Conservation (phyloP, 2,329 filamentous ascomycete genomes). For the Diaporthe vaccinii region DNA sequence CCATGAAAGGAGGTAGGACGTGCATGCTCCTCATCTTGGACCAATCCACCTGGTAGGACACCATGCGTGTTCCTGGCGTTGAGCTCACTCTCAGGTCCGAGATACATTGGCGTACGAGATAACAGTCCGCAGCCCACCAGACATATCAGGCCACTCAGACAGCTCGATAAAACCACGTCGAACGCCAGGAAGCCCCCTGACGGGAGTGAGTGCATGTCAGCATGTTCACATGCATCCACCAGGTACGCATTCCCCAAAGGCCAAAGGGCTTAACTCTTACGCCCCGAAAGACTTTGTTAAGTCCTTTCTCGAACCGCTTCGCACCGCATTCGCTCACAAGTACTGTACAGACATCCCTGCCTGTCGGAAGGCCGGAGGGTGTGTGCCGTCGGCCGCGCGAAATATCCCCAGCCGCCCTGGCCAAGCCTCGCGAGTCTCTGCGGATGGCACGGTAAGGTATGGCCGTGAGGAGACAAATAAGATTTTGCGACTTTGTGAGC, state of each 20-base stretch:
- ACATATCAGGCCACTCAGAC: not conserved
- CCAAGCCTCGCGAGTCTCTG: not conserved
- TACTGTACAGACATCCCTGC: constrained; percentile 6
- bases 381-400: constrained; percentile 5
- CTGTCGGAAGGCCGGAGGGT: not conserved
- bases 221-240: not conserved
- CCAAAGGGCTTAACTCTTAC: not conserved
- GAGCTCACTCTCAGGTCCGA: not conserved
- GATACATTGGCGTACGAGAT: not conserved
- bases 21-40: not conserved
- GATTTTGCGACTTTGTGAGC: not conserved
- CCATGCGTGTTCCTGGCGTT: not conserved
- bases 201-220: not conserved
- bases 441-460: not conserved
- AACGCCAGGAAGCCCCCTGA: not conserved
- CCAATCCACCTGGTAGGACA: not conserved
- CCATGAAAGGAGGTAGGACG: not conserved
- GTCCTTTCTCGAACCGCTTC: not conserved
- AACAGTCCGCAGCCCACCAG: too few species aligned
- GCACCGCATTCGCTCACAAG: not conserved
- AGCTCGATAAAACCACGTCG: too few species aligned
- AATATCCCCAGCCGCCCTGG: not conserved
- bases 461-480: not conserved
- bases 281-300: not conserved
- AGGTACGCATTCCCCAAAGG: not conserved